Base-by-base conservation (phyloP, 2,329 filamentous ascomycete genomes). In the Stromatinia cepivora region DNA sequence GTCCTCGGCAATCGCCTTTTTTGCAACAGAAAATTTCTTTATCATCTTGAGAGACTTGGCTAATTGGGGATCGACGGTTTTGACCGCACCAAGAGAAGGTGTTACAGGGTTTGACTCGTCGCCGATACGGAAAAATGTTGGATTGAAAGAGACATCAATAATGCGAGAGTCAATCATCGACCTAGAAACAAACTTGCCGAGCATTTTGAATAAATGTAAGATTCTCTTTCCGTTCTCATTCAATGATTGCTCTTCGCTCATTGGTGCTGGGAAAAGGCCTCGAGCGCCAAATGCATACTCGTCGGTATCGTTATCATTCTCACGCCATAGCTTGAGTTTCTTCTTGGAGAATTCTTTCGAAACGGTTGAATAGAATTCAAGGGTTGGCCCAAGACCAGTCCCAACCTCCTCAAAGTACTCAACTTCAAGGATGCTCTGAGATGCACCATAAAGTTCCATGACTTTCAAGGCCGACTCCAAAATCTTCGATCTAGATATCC, bases 331-430 rank as follows among this genome's bases (percentile, higher is more conserved):
- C 82, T 94, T 97, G 66, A 97, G 87, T 80, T 96, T 97, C 85
- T 94, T 97, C 84, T 95, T 97, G 0, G 92, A 94, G 77, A 98
- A 98, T 79, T 99, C 95, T 75, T 92, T 95, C 0, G 95, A 99
- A 1, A 98, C 94, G 0, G 92, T 97, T 0, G 95, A 97, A 81
- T 99, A 99, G 79, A 99, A 99, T 78, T 99, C 95, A 20, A 99
- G 85, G 0, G 95, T 99, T 5, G 95, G 95, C 0, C 95, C 95
- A 58, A 99, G 85, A 59, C 95, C 95, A 34, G 96, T 99, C 69
- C 95, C 95, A 31, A 99, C 95, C 81, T 99, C 95, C 76, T 98
- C 95, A 75, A 99, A 99, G 77, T 99, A 99, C 77, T 99, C 96
- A 2, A 99, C 94, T 78, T 99, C 95, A 0, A 99, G 82, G 39